phyloP scores from a whole-genome alignment of 495 filamentous ascomycete species.

The Penicillium pancosmium region DNA sequence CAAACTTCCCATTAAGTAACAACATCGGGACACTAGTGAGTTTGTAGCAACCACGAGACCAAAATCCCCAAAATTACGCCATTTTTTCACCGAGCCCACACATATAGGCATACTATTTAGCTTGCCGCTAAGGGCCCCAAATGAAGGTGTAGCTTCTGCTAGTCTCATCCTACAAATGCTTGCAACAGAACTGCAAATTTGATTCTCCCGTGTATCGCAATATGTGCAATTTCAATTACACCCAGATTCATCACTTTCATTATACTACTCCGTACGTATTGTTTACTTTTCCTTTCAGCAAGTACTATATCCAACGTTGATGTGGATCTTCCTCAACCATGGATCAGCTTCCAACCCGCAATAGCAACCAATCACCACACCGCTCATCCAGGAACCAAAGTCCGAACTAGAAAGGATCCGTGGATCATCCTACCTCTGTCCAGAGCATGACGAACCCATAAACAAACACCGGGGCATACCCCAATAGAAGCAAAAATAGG shows the following conservation, averaged over 20 bases:
- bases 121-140: too few relatives aligned
- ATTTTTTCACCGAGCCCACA: not conserved
- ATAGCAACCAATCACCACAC: not conserved
- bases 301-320: not conserved
- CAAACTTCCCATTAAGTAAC: not conserved
- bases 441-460: not conserved
- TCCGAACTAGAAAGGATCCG: not conserved
- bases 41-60: not conserved
- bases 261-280: too few relatives aligned
- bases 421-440: constrained; percentile 1
- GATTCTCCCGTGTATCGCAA: too few relatives aligned
- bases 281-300: not conserved
- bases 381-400: not conserved
- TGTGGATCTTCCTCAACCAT: not conserved
- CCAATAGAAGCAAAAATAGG: not conserved
- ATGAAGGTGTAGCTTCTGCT: not conserved
- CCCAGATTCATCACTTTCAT: too few relatives aligned
- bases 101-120: too few relatives aligned
- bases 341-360: not conserved
- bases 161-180: not conserved
- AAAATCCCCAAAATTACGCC: not conserved
- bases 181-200: not conserved
- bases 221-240: too few relatives aligned
- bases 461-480: not conserved
- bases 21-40: not conserved